phyloP scores from a whole-genome alignment of 2,329 filamentous ascomycete species.

The Trichocomaceae sp. region DNA sequence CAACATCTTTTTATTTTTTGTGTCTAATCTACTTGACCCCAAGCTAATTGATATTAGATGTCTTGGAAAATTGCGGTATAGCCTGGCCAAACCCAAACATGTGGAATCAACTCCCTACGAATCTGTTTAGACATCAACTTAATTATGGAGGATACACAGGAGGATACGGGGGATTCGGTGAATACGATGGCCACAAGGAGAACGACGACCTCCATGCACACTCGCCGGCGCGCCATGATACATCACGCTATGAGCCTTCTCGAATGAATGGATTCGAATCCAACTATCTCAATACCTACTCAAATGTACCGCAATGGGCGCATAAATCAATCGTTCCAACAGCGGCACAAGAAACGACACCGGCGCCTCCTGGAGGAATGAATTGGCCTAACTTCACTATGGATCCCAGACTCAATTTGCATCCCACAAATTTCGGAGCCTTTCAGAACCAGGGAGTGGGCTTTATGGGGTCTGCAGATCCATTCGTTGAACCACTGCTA shows the following conservation, averaged over 20 bases:
- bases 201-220: conserved; percentile 55
- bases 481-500: conserved; percentile 36
- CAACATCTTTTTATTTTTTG: not conserved
- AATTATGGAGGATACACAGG: conserved; percentile 9
- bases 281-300: conserved; percentile 19
- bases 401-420: conserved; percentile 22
- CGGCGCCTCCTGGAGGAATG: not conserved
- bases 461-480: conserved; percentile 26
- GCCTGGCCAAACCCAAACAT: conserved; percentile 72
- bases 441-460: not conserved
- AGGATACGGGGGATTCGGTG: not conserved
- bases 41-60: conserved; percentile 43
- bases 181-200: conserved; percentile 36
- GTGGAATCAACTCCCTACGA: conserved; percentile 51
- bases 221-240: conserved; percentile 47
- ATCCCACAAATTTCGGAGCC: conserved; percentile 3
- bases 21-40: no score
- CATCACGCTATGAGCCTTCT: conserved; percentile 1
- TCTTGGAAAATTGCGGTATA: conserved; percentile 66
- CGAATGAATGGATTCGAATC: conserved; percentile 17
- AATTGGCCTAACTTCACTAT: conserved; percentile 11
- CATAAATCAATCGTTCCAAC: conserved; percentile 23
- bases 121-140: conserved; percentile 30
- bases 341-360: not conserved
- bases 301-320: conserved; percentile 23